phyloP scores from a whole-genome alignment of 495 filamentous ascomycete genomes.

The Aspergillus nanangensis region DNA sequence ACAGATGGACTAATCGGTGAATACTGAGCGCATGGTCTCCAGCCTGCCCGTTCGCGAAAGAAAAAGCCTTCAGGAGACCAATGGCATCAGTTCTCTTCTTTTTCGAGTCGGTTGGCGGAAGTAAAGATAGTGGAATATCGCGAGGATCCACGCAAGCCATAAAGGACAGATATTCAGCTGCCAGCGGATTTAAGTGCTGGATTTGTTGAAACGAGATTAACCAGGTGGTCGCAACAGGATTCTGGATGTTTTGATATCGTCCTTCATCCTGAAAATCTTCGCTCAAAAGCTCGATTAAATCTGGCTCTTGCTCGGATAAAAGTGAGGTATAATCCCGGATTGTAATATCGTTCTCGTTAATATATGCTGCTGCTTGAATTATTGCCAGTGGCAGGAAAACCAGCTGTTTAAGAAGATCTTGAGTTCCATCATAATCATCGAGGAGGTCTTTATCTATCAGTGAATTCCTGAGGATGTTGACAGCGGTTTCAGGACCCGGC shows the following conservation, averaged over 20 bases:
- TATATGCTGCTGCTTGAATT: conserved; percentile 44
- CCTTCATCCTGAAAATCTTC: conserved; percentile 33
- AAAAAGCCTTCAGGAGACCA: conserved; percentile 18
- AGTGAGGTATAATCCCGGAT: conserved; percentile 25
- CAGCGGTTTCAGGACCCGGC: conserved; percentile 12
- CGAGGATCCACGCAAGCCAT: conserved; percentile 39
- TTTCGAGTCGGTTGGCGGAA: conserved; percentile 9
- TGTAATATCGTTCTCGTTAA: conserved; percentile 30
- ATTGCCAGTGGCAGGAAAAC: conserved; percentile 43
- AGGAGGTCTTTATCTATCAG: conserved; percentile 20
- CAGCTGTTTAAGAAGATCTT: conserved; percentile 36
- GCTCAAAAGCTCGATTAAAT: conserved; percentile 28
- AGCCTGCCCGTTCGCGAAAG: conserved; percentile 19
- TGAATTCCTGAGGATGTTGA: conserved; percentile 7
- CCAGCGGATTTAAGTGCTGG: conserved; percentile 15
- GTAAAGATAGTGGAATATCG: conserved; percentile 34
- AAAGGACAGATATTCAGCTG: conserved; percentile 36
- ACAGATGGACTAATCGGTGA: conserved; percentile 35
- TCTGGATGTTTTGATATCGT: conserved; percentile 26
- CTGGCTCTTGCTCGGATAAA: conserved; percentile 24
- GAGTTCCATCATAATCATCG: conserved; percentile 9
- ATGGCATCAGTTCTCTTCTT: conserved; percentile 22
- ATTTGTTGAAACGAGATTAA: conserved; percentile 46
- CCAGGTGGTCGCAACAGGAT: conserved; percentile 42
- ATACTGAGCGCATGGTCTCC: conserved; percentile 7